Percentiles rank a stretch among this genome's conserved stretches.
Conservation (phyloP, 805 yeast species). For the Nakazawaea wickerhamii region DNA sequence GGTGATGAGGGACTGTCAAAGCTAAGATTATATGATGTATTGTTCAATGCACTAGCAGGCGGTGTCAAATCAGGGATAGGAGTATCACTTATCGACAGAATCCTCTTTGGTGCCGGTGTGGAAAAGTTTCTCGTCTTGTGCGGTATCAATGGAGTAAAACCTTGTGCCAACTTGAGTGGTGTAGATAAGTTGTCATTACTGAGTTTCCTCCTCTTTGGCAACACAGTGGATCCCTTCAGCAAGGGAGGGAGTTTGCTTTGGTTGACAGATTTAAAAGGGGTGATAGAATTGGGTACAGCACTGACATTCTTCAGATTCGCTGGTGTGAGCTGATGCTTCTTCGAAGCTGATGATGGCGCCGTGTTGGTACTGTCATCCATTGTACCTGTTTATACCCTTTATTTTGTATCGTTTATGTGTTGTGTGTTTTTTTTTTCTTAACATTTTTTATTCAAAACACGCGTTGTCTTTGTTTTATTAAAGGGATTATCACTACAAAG, state of each 20-base stretch:
- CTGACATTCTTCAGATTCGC: background rate
- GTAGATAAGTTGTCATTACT: slow-evolving; percentile 2
- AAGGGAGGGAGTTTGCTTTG: slow-evolving; percentile 6
- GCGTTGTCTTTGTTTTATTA: background rate
- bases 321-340: background rate
- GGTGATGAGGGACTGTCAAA: background rate
- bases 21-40: slow-evolving; percentile 2
- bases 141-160: slow-evolving; percentile 6
- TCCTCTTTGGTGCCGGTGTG: slow-evolving; percentile 11
- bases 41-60: slow-evolving; percentile 2
- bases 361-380: background rate
- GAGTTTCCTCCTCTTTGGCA: slow-evolving; percentile 12
- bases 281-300: background rate
- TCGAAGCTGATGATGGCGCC: slow-evolving; percentile 1
- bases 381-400: background rate
- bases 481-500: background rate
- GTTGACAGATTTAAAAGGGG: slow-evolving; percentile 11
- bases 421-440: background rate
- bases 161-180: background rate
- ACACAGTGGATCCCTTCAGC: slow-evolving; percentile 8
- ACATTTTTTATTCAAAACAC: too few relatives aligned
- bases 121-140: slow-evolving; percentile 8
- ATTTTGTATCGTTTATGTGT: background rate
- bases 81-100: slow-evolving; percentile 9
- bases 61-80: slow-evolving; percentile 13